These are phyloP conservation scores for Acrodontium crateriforme DNA, from an alignment of 2,329 filamentous ascomycete genomes.

Conservation along the genomic window DNA sequence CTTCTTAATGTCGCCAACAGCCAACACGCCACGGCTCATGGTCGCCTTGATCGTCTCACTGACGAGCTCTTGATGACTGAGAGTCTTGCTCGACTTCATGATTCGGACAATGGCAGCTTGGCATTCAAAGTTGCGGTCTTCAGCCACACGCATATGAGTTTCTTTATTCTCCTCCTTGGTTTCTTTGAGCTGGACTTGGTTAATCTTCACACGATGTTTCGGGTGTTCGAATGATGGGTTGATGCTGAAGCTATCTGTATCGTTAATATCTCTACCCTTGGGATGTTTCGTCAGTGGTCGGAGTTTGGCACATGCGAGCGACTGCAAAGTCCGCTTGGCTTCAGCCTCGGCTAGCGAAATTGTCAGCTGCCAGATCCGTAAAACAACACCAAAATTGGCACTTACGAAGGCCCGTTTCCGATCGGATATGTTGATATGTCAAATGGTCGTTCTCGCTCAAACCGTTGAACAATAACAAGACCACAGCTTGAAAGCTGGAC, in stretches of 20 bases:
- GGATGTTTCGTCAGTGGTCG: slow-evolving; percentile 76
- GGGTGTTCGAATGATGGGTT: slow-evolving; percentile 65
- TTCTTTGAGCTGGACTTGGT: slow-evolving; percentile 94
- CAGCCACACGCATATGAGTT: slow-evolving; percentile 78
- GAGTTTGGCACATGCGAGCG: slow-evolving; percentile 79
- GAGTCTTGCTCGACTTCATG: slow-evolving; percentile 85
- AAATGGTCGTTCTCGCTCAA: slow-evolving; percentile 49
- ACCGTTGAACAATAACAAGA: slow-evolving; percentile 80
- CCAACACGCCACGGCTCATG: slow-evolving; percentile 70
- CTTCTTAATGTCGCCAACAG: slow-evolving; percentile 80
- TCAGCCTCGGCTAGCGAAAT: slow-evolving; percentile 48
- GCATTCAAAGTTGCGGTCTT: slow-evolving; percentile 88
- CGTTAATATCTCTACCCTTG: slow-evolving; percentile 59
- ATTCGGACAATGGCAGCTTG: slow-evolving; percentile 94
- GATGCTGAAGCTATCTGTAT: slow-evolving; percentile 71
- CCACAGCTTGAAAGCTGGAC: slow-evolving; percentile 81
- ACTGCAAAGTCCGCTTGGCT: slow-evolving; percentile 82
- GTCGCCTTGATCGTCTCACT: slow-evolving; percentile 88
- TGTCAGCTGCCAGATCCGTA: slow-evolving; percentile 15
- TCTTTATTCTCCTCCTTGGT: slow-evolving; percentile 89
- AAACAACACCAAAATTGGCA: slow-evolving; percentile 5
- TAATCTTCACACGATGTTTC: slow-evolving; percentile 92
- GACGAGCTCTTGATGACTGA: slow-evolving; percentile 75
- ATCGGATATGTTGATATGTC: slow-evolving; percentile 60
- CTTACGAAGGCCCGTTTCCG: slow-evolving; percentile 58